Evolutionary conservation across 345 rosid species (phyloP).

Genomic region (Cardamine occulta): DNA sequence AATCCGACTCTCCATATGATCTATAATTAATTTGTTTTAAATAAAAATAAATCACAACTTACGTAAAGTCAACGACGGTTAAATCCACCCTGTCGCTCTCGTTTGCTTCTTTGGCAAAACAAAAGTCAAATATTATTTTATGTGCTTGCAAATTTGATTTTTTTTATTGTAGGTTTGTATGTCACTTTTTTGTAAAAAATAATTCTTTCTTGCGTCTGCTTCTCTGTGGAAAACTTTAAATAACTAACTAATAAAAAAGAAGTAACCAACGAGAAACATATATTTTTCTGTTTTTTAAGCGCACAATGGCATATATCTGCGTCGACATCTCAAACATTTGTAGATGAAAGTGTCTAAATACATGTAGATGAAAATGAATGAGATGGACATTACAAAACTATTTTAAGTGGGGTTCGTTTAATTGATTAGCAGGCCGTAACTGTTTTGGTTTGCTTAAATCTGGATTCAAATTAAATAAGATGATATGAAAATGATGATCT

Average conservation of each 20-base stretch:
- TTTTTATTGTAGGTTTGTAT: slow-evolving; percentile 1
- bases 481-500: slow-evolving; percentile 6
- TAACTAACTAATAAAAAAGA: background rate
- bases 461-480: slow-evolving; percentile 2
- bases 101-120: slow-evolving; percentile 38
- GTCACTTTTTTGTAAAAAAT: background rate
- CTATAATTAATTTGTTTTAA: background rate
- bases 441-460: background rate
- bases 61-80: slow-evolving; percentile 39
- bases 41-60: background rate
- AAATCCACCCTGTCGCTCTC: slow-evolving; percentile 39
- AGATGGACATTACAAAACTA: background rate
- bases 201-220: slow-evolving; percentile 11
- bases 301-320: slow-evolving; percentile 12
- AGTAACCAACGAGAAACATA: slow-evolving; percentile 7
- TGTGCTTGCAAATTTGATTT: background rate
- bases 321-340: slow-evolving; percentile 12
- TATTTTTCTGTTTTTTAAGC: background rate
- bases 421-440: background rate
- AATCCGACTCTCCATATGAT: slow-evolving; percentile 19
- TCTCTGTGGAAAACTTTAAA: background rate
- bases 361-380: background rate
- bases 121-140: slow-evolving; percentile 43
- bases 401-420: background rate
- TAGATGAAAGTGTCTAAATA: slow-evolving; percentile 8